Base-by-base conservation (phyloP, 208 protist genomes). In the Blechomonas ayalai region DNA sequence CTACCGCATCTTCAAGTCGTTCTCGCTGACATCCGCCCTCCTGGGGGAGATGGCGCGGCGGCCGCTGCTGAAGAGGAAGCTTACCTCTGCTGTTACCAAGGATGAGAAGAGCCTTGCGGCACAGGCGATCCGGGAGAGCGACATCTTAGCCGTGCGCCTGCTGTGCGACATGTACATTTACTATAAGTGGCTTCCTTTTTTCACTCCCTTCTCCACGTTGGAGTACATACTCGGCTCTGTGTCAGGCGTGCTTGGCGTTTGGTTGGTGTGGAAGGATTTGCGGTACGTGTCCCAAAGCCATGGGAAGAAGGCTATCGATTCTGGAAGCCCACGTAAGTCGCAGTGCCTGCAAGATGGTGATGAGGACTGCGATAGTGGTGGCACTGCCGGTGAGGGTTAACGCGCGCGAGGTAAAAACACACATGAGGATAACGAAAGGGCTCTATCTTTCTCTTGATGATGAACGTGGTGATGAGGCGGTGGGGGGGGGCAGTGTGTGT, bases 1-100 rank as follows among this genome's bases (percentile, higher is more conserved):
- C 41, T 95, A 91, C 62, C 76, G 75, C 46, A 90, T 95, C 47
- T 95, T 85, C 54, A 95, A 95, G 61, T 90, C 86, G 5, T 52
- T 87, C 32, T 88, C 82, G 12, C 52, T 95, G 19, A 89, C 80
- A 19, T 90, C 63, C 52, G 61, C 66, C 26, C 34, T 90, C 10
- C 46, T 90, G 25, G 46, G 58, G 18, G 74, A 86, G 35, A 12
- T 93, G 13, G 42, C 52, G 7, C 59, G 47, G 5, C 54, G 50
- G 24, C 36, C 26, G 2, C 26, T 36, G 28, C 52, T 81, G 28
- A 47, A 47, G 41, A 12, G 37, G 16, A 10, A 19, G 16, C 29
- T 59, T 27, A 15, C 18, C 19, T 37, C 59, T 7, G 50, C 53
- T 12, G 31, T 35, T 9, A 52, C 50, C 8, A 47, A 32, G 15